Evolutionary conservation across 768 basidiomycete genomes (phyloP).

Genomic region (Rhizopogon vesiculosus): DNA sequence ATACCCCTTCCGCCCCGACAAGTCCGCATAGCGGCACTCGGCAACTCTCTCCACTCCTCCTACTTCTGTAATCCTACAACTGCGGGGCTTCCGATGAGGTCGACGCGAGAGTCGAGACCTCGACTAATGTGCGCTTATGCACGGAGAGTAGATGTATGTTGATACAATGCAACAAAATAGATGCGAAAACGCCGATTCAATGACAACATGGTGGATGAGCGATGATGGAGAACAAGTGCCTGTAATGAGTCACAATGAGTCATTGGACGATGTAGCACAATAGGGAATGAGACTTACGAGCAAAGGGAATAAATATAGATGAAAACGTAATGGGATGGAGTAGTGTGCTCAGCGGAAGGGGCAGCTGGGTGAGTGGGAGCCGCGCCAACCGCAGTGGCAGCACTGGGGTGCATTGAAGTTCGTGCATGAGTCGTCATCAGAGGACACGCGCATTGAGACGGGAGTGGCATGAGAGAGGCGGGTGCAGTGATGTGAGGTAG

Average conservation of each 20-base stretch:
- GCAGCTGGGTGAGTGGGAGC: constrained; percentile 53
- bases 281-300: constrained; percentile 15
- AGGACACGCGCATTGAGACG: constrained; percentile 17
- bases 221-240: constrained; percentile 14
- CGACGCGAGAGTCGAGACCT: constrained; percentile 1
- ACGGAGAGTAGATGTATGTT: constrained; percentile 28
- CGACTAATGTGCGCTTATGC: constrained; percentile 31
- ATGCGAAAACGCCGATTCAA: constrained; percentile 23
- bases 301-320: constrained; percentile 23
- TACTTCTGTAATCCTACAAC: constrained; percentile 22
- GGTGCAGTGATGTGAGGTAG: constrained; percentile 3
- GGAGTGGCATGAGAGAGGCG: constrained; percentile 14
- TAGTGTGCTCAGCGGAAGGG: constrained; percentile 49
- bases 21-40: constrained; percentile 18
- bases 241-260: constrained; percentile 4
- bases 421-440: constrained; percentile 26
- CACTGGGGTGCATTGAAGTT: constrained; percentile 67
- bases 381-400: constrained; percentile 74
- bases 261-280: constrained; percentile 1
- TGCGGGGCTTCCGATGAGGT: constrained; percentile 11
- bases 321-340: constrained; percentile 5
- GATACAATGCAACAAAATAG: constrained; percentile 25
- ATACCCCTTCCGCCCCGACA: constrained; percentile 1
- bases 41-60: constrained; percentile 9
- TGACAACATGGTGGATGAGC: constrained; percentile 24